Evolutionary conservation across 805 yeast genomes (phyloP).

Genomic region (Lipomyces orientalis): DNA sequence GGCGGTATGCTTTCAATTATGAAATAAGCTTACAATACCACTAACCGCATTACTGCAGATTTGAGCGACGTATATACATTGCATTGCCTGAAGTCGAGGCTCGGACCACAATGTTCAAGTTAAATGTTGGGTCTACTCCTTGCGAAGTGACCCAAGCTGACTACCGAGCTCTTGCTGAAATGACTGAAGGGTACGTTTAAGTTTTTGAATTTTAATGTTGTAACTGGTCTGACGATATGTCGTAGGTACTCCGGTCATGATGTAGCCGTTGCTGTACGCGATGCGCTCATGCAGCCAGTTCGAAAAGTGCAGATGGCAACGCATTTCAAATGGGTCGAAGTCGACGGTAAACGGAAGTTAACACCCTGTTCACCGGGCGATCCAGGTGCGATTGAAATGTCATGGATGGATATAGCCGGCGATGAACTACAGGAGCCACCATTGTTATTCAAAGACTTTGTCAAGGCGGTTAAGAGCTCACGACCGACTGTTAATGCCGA

Average conservation of each 20-base stretch:
- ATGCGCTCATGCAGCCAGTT: slow-evolving; percentile 97
- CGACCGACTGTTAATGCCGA: slow-evolving; percentile 92
- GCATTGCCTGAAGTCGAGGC: slow-evolving; percentile 95
- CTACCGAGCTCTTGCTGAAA: slow-evolving; percentile 76
- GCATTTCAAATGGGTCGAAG: slow-evolving; percentile 72
- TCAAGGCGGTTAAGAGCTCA: slow-evolving; percentile 87
- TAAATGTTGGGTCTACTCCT: slow-evolving; percentile 90
- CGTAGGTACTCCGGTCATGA: slow-evolving; percentile 87
- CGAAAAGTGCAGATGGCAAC: slow-evolving; percentile 95
- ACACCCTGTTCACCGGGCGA: slow-evolving; percentile 99
- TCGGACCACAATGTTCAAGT: slow-evolving; percentile 88
- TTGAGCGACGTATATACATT: slow-evolving; percentile 92
- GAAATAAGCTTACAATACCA: background rate
- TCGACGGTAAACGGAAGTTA: slow-evolving; percentile 52
- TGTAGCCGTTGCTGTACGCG: slow-evolving; percentile 93
- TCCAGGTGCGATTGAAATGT: slow-evolving; percentile 79
- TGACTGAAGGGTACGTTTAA: slow-evolving; percentile 75
- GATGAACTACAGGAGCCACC: slow-evolving; percentile 91
- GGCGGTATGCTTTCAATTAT: slow-evolving; percentile 54
- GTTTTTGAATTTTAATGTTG: background rate
- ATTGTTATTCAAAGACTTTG: slow-evolving; percentile 86
- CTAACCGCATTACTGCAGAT: slow-evolving; percentile 44
- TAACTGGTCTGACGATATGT: background rate
- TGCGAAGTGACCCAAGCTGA: slow-evolving; percentile 77
- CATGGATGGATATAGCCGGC: slow-evolving; percentile 90